Evolutionary conservation across 176 grass and related monocot genomes (phyloP).

Genomic region (barley (Hordeum vulgare)): MorexV3_pseudomolecules_assembly NC_058521.1:4223556-4224055

Average conservation of each 20-base stretch:
- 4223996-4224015: background rate
- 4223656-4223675: background rate
- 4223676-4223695: background rate
- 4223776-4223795: background rate
- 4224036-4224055: background rate
- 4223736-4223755: background rate
- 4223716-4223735: background rate
- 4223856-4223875: background rate
- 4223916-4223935: background rate
- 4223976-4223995: background rate
- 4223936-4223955: background rate
- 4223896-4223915: background rate
- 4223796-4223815: background rate
- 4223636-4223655: background rate
- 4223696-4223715: background rate
- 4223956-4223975: background rate
- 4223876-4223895: background rate
- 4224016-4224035: background rate
- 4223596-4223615: background rate
- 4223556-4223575: background rate
- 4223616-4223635: background rate
- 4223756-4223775: background rate
- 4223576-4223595: background rate
- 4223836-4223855: background rate
- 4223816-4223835: background rate